These are phyloP conservation scores for Phaffia australis DNA, from an alignment of 768 basidiomycete genomes.

Conservation along the genomic window DNA sequence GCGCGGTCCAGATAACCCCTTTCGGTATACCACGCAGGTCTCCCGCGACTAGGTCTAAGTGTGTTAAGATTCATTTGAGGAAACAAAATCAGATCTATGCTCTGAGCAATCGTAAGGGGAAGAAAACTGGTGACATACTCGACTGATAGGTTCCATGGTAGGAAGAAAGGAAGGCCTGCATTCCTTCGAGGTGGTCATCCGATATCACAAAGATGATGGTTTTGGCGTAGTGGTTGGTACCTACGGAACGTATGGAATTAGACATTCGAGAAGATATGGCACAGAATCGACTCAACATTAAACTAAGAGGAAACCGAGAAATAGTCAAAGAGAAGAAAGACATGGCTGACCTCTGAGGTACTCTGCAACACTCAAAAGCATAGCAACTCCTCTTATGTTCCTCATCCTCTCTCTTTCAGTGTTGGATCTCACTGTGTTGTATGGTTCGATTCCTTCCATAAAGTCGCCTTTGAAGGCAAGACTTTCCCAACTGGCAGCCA, in stretches of 20 bases:
- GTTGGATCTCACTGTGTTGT: not conserved
- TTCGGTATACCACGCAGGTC: constrained; percentile 38
- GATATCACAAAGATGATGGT: constrained; percentile 82
- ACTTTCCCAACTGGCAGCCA: constrained; percentile 84
- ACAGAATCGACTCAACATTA: not conserved
- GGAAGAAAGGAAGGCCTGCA: constrained; percentile 78
- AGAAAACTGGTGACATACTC: constrained; percentile 43
- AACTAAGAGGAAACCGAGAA: not conserved
- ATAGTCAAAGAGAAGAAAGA: constrained; percentile 6
- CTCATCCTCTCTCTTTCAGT: constrained; percentile 32
- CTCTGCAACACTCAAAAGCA: constrained; percentile 68
- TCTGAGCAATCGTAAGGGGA: not conserved
- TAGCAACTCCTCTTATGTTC: constrained; percentile 78
- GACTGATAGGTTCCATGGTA: constrained; percentile 63
- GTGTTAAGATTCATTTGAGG: not conserved
- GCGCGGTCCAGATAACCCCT: constrained; percentile 88
- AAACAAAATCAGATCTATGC: no score
- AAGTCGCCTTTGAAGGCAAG: constrained; percentile 28
- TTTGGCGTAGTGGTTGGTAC: constrained; percentile 77
- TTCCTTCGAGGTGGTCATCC: constrained; percentile 78
- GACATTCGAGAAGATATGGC: not conserved
- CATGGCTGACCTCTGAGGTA: constrained; percentile 62
- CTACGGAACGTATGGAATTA: constrained; percentile 39
- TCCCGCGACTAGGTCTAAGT: constrained; percentile 12
- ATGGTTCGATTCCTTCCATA: constrained; percentile 3